Evolutionary conservation across 805 yeast genomes (phyloP).

Genomic region (Suhomyces tanzawaensis): DNA sequence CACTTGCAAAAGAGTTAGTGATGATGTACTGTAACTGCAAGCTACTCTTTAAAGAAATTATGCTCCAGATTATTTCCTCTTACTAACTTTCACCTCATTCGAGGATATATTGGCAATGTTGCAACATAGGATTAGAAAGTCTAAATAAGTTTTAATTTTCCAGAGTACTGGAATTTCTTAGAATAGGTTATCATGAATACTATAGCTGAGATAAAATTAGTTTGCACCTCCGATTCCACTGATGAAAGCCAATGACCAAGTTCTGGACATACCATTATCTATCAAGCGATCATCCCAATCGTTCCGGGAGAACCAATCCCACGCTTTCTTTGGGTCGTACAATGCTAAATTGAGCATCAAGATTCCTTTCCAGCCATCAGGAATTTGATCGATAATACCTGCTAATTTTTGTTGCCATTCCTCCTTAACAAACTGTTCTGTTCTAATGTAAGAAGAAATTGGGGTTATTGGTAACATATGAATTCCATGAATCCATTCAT

Average conservation of each 20-base stretch:
- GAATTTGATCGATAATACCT: conserved; percentile 45
- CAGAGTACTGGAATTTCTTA: too few relatives aligned
- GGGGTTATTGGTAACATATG: conserved; percentile 77
- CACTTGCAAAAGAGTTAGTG: too few relatives aligned
- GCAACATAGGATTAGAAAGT: too few relatives aligned
- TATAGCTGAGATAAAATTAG: too few relatives aligned
- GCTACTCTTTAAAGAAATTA: too few relatives aligned
- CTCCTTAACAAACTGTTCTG: conserved; percentile 51
- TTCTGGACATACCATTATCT: conserved; percentile 81
- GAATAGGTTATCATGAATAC: too few relatives aligned
- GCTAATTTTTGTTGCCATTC: conserved; percentile 60
- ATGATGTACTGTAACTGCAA: too few relatives aligned
- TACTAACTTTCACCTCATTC: too few relatives aligned
- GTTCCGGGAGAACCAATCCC: conserved; percentile 45
- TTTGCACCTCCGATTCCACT: conserved; percentile 50
- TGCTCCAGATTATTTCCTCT: too few relatives aligned
- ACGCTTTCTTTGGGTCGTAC: conserved; percentile 55
- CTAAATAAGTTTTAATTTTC: too few relatives aligned
- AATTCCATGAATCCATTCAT: conserved; percentile 73
- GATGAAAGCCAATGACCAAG: conserved; percentile 81
- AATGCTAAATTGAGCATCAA: conserved; percentile 74
- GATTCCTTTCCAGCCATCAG: conserved; percentile 72
- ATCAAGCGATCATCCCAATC: conserved; percentile 55
- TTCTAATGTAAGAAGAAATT: conserved; percentile 58
- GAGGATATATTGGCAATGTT: too few relatives aligned